Evolutionary conservation across 768 basidiomycete genomes (phyloP).

Genomic region (Leccinum fibrillosum): DNA sequence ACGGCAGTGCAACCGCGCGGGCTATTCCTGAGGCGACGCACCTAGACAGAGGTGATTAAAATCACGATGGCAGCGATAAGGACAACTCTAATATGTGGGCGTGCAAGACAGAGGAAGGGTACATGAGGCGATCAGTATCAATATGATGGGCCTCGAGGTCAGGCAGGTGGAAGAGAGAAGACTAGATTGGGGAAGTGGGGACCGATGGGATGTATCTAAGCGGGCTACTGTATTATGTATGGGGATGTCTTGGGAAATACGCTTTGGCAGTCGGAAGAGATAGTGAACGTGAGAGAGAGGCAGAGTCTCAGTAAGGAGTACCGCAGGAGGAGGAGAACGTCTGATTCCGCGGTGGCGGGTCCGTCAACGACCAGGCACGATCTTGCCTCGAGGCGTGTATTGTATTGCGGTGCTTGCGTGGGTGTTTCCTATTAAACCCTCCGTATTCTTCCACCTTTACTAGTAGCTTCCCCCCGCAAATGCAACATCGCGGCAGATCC

Average conservation of each 20-base stretch:
- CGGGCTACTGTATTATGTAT: neutral
- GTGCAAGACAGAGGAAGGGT: neutral
- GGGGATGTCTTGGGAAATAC: constrained; percentile 8
- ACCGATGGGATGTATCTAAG: neutral
- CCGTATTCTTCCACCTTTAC: constrained; percentile 7
- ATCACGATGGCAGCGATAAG: neutral
- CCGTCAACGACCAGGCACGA: neutral
- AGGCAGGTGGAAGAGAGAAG: constrained; percentile 1
- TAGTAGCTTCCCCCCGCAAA: constrained; percentile 11
- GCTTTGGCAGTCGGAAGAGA: neutral
- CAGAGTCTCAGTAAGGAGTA: too few species aligned
- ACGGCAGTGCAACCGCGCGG: too few species aligned
- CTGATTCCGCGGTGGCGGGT: neutral
- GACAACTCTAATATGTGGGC: neutral
- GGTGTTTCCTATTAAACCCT: neutral
- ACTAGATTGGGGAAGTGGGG: constrained; percentile 15
- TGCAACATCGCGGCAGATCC: constrained; percentile 40
- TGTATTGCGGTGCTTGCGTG: neutral
- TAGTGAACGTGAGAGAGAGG: constrained; percentile 3
- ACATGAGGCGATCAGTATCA: constrained; percentile 25
- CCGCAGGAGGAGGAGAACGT: too few species aligned
- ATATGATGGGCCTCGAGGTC: constrained; percentile 28
- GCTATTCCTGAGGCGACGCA: constrained; percentile 4
- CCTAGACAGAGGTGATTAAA: neutral
- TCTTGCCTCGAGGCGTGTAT: neutral